These are phyloP conservation scores for Talaromyces piceae DNA, from an alignment of 2,329 filamentous ascomycete genomes.

Conservation along the genomic window DNA sequence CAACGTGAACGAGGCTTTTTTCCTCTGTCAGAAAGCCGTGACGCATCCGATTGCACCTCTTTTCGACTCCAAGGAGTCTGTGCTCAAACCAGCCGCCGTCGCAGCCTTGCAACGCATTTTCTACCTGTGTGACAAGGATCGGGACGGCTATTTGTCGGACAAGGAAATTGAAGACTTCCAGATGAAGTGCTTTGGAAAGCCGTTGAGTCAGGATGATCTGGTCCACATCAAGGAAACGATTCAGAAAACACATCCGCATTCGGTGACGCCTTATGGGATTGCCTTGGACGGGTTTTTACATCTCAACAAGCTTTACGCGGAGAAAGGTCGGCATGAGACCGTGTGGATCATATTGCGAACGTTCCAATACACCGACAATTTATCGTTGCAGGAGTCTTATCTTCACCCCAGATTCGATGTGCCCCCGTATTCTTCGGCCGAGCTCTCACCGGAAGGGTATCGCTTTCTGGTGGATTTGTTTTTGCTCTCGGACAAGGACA, in stretches of 20 bases:
- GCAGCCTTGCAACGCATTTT: constrained; percentile 85
- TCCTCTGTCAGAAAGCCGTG: constrained; percentile 95
- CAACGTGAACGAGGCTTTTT: constrained; percentile 95
- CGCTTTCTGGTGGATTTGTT: constrained; percentile 97
- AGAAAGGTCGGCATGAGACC: constrained; percentile 95
- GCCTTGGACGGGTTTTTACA: constrained; percentile 77
- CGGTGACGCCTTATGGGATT: constrained; percentile 63
- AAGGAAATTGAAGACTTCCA: constrained; percentile 89
- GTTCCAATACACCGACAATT: constrained; percentile 91
- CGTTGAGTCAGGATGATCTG: constrained; percentile 71
- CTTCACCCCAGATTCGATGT: constrained; percentile 92
- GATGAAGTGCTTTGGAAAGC: constrained; percentile 82
- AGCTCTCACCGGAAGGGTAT: constrained; percentile 89
- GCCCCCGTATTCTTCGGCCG: constrained; percentile 82
- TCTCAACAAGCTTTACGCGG: constrained; percentile 91
- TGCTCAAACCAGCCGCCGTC: constrained; percentile 80
- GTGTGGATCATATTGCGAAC: constrained; percentile 96
- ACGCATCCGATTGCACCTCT: constrained; percentile 94
- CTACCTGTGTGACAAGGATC: constrained; percentile 92
- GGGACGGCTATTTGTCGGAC: constrained; percentile 87
- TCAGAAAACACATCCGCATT: constrained; percentile 57
- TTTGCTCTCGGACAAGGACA: constrained; percentile 91
- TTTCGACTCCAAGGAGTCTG: constrained; percentile 89
- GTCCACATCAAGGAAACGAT: constrained; percentile 88
- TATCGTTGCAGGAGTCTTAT: constrained; percentile 85